Percentiles rank a stretch among this genome's conserved stretches.
These are phyloP conservation scores for Lojkania enalia DNA, from an alignment of 2,329 filamentous ascomycete genomes.

Conservation along the genomic window DNA sequence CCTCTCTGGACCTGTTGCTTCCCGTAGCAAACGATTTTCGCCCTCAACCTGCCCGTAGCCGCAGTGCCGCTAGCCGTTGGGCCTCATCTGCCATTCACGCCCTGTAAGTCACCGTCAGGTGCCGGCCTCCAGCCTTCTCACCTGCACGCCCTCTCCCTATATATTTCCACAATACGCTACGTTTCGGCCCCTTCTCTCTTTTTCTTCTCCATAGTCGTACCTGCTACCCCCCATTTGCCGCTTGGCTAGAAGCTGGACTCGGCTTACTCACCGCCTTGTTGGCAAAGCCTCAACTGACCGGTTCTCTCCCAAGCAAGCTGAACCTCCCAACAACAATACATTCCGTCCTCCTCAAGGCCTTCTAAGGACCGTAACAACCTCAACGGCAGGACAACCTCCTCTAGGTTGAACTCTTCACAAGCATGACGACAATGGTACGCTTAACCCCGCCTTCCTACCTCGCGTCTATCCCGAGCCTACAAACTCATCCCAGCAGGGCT, in stretches of 20 bases:
- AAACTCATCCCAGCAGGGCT: constrained; percentile 17
- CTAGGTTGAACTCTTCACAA: constrained; percentile 39
- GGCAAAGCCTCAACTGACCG: constrained; percentile 48
- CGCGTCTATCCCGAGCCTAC: constrained; percentile 16
- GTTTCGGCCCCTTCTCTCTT: constrained; percentile 18
- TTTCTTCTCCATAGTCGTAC: constrained; percentile 13
- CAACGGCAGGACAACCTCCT: constrained; percentile 37
- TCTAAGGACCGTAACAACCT: constrained; percentile 10
- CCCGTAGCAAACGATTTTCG: constrained; percentile 20
- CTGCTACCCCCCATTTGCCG: constrained; percentile 14
- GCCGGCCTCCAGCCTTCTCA: constrained; percentile 23
- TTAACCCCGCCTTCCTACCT: constrained; percentile 44
- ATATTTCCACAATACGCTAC: constrained; percentile 17
- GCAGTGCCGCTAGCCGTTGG: constrained; percentile 40
- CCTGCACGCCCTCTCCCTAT: constrained; percentile 17
- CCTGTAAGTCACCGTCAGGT: constrained; percentile 42
- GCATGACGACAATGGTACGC: constrained; percentile 67
- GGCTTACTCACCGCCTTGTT: constrained; percentile 49
- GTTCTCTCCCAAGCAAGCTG: constrained; percentile 43
- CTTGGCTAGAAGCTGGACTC: constrained; percentile 32
- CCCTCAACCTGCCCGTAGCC: constrained; percentile 16
- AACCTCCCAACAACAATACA: constrained; percentile 33
- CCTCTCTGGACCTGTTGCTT: constrained; percentile 21
- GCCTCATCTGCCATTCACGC: constrained; percentile 37
- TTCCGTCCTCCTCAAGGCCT: constrained; percentile 12